phyloP scores from a whole-genome alignment of 2,329 filamentous ascomycete species.

The Cadophora sp. region DNA sequence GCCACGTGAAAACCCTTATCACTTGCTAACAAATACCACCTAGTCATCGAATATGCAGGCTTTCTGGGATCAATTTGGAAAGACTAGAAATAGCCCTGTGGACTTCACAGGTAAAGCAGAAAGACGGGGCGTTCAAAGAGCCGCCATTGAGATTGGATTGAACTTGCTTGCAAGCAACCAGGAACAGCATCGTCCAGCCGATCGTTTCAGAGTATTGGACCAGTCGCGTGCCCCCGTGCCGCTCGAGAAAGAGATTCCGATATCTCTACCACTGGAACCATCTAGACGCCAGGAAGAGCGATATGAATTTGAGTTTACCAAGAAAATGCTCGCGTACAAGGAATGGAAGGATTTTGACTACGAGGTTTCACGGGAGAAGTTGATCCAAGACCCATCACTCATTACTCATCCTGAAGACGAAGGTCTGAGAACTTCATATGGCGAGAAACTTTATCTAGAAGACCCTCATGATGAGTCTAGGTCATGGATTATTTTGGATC shows the following conservation, averaged over 20 bases:
- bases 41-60: constrained; percentile 4
- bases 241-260: constrained; percentile 31
- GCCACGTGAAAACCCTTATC: background rate
- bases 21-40: background rate
- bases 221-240: constrained; percentile 21
- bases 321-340: constrained; percentile 32
- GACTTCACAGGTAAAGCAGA: constrained; percentile 40
- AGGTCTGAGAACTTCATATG: background rate
- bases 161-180: constrained; percentile 40
- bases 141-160: constrained; percentile 38
- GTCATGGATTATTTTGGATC: constrained; percentile 16
- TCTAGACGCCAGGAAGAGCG: constrained; percentile 37
- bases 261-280: constrained; percentile 36
- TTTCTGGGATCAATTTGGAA: constrained; percentile 4
- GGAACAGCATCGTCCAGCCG: constrained; percentile 40
- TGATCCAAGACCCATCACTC: constrained; percentile 10
- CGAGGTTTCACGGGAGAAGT: constrained; percentile 18
- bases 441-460: background rate
- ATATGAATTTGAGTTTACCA: constrained; percentile 38
- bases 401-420: background rate
- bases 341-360: constrained; percentile 36
- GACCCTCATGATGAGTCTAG: background rate
- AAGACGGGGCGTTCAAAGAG: constrained; percentile 39
- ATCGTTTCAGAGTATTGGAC: constrained; percentile 37
- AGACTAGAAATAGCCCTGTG: background rate